Conservation (phyloP, 2,329 filamentous ascomycete genomes). For the Fusarium veterinarium region DNA sequence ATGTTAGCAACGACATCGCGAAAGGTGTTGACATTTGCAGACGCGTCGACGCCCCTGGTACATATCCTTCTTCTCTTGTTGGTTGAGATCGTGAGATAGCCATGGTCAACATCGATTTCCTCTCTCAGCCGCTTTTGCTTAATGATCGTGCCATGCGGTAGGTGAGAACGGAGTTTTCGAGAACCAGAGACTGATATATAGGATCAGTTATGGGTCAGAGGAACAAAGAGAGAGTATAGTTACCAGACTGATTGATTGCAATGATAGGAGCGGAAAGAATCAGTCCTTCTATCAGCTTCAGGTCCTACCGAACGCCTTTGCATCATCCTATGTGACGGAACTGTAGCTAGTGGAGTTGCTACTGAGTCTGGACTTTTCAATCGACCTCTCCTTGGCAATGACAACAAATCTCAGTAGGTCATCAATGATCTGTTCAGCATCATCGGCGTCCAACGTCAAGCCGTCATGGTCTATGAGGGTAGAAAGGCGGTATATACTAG, state of each 20-base stretch:
- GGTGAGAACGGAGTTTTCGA: neutral
- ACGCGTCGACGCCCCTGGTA: neutral
- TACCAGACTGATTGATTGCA: slow-evolving; percentile 14
- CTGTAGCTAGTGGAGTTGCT: rapidly evolving
- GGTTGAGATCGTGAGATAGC: slow-evolving; percentile 9
- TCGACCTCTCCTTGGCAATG: slow-evolving; percentile 6
- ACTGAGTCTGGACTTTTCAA: neutral
- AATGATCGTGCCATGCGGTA: slow-evolving; percentile 12
- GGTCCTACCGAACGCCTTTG: neutral
- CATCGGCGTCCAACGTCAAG: slow-evolving; percentile 14
- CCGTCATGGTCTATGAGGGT: slow-evolving; percentile 8
- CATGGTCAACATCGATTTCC: slow-evolving; percentile 8
- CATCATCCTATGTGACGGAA: neutral
- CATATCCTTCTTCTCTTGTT: slow-evolving; percentile 19
- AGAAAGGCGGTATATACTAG: slow-evolving; percentile 19
- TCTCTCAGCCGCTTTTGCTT: slow-evolving; percentile 26
- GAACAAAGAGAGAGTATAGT: rapidly evolving
- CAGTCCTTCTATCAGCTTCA: slow-evolving; percentile 14
- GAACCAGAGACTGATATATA: neutral
- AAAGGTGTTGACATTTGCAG: neutral
- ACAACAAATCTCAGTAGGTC: slow-evolving; percentile 15
- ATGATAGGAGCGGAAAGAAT: slow-evolving; percentile 8
- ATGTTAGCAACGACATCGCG: slow-evolving; percentile 22
- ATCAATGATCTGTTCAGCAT: slow-evolving; percentile 30
- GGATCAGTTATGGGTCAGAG: neutral